Conservation (phyloP, 108 stramenopile species). For the Pseudonitzschia pungens region DNA sequence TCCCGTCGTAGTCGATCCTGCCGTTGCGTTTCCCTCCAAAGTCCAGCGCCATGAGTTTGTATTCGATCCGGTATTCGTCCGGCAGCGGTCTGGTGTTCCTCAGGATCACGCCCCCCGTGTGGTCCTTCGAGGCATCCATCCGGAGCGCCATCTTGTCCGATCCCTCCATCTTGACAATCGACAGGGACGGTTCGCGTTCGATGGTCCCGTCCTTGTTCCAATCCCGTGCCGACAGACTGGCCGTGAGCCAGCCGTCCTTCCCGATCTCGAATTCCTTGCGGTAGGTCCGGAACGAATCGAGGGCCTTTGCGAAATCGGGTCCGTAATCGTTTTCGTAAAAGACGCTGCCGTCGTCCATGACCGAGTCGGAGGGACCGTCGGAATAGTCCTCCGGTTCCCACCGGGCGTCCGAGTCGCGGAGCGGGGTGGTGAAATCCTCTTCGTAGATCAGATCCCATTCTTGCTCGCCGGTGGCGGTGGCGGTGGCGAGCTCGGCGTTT, state of each 20-base stretch:
- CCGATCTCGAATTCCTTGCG: constrained; percentile 30
- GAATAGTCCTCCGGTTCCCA: constrained; percentile 27
- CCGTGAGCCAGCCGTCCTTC: constrained; percentile 29
- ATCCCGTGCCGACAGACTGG: constrained; percentile 25
- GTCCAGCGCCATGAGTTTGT: constrained; percentile 23
- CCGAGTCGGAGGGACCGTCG: constrained; percentile 12
- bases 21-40: constrained; percentile 26
- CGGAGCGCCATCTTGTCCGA: not conserved
- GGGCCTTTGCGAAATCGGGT: constrained; percentile 22
- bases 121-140: constrained; percentile 10
- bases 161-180: not conserved
- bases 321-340: constrained; percentile 33
- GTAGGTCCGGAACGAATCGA: constrained; percentile 23
- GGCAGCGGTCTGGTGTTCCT: constrained; percentile 28
- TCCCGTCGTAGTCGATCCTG: constrained; percentile 20
- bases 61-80: constrained; percentile 31
- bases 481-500: no score
- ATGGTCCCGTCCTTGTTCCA: constrained; percentile 22
- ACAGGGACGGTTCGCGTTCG: not conserved
- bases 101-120: constrained; percentile 20
- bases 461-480: not conserved
- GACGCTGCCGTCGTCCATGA: constrained; percentile 26
- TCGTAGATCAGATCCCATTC: constrained; percentile 30
- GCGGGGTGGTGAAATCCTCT: constrained; percentile 26
- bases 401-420: not conserved